Base-by-base conservation (phyloP, 805 yeast genomes). In the Suhomyces emberorum region DNA sequence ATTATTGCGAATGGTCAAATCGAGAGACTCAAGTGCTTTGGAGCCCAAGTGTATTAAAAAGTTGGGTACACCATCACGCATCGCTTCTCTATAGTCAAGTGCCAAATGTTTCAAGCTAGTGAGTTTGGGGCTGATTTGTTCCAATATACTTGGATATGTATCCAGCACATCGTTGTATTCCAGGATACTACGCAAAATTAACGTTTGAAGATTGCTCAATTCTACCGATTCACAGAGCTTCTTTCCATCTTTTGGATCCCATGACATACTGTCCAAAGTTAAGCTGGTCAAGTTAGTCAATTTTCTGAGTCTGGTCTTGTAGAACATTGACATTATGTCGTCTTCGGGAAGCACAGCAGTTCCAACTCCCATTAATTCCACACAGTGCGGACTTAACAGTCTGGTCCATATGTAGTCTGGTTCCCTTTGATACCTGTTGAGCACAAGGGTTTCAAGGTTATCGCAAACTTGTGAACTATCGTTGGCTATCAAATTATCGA, bases 11-110 rank as follows among this genome's bases (percentile, higher is more conserved):
- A 72, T 59, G 0, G 59, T 55, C 7, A 72, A 34, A 39, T 72
- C 76, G 9, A 73, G 51, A 24, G 63, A 56, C 15, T 47, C 40
- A n/a, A 74, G 44, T 1, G 35, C 19, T 7, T 27, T 39, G 0
- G 35, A 30, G 1, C 51, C 35, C 5, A 68, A 30, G 1, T 24
- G 4, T 1, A 26, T 18, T 3, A 70, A 47, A 42, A 72, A 69
- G 1, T 40, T 44, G 1, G 68, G 68, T 0, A 69, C 66, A 1
- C 67, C 57, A 46, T 72, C 77, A n/a, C 57, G 44, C 11, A 55
- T 32, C 11, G 65, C 56, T 44, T 72, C 76, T 32, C 70, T 54
- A 43, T 55, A 64, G 39, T 74, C 77, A 4, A 74, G 44, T 11
- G 51, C 48, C 17, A 72, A 42, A 11, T 49, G 49, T 17, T 44